phyloP scores from a whole-genome alignment of 2,329 filamentous ascomycete species.

The Eurotiales sp. region DNA sequence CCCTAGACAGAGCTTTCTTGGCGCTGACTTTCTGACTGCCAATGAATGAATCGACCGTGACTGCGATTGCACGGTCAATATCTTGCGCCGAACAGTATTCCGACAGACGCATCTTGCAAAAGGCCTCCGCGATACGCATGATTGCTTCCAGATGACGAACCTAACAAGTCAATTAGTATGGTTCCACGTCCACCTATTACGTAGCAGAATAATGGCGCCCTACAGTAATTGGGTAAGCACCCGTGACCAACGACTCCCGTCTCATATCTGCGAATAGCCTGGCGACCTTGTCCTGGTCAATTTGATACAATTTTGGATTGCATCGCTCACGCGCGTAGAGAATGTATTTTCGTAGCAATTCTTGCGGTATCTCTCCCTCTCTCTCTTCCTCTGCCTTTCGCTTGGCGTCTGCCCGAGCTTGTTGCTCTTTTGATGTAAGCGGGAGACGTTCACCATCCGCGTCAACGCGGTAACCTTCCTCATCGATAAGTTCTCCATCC shows the following conservation, averaged over 20 bases:
- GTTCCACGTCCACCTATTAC: constrained; percentile 12
- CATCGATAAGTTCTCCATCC: constrained; percentile 56
- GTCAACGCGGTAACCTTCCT: constrained; percentile 53
- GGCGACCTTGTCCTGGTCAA: constrained; percentile 95
- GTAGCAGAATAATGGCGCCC: constrained; percentile 32
- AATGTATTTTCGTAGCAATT: constrained; percentile 92
- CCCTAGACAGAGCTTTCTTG: constrained; percentile 90
- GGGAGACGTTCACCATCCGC: constrained; percentile 37
- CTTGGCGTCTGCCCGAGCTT: constrained; percentile 35
- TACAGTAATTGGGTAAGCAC: constrained; percentile 96
- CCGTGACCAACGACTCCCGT: constrained; percentile 84
- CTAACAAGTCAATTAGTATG: constrained; percentile 42
- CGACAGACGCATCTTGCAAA: constrained; percentile 96
- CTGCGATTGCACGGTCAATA: constrained; percentile 94
- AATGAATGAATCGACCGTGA: constrained; percentile 94
- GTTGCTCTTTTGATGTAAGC: constrained; percentile 42
- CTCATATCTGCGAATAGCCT: constrained; percentile 95
- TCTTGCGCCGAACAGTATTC: constrained; percentile 89
- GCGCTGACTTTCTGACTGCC: constrained; percentile 95
- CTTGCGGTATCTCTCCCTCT: constrained; percentile 78
- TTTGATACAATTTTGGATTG: constrained; percentile 89
- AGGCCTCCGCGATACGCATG: constrained; percentile 89
- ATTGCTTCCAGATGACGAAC: constrained; percentile 97
- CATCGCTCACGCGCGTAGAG: constrained; percentile 88
- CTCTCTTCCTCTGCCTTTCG: constrained; percentile 49